These are phyloP conservation scores for Sphaerostilbella broomeana DNA, from an alignment of 2,329 filamentous ascomycete species.

Conservation along the genomic window DNA sequence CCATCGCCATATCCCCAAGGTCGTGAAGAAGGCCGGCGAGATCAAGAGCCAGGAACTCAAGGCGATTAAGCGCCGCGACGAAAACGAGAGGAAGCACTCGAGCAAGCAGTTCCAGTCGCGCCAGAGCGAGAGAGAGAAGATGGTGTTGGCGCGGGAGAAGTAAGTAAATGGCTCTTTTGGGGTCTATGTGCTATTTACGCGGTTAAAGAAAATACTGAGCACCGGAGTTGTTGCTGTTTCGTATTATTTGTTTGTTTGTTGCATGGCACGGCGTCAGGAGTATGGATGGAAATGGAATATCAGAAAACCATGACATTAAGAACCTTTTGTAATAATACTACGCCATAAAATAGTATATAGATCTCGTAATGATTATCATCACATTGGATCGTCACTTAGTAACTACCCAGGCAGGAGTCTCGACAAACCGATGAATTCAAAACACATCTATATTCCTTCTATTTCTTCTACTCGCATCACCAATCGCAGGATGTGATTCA, in stretches of 20 bases:
- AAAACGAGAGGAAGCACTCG: constrained; percentile 89
- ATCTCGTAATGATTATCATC: too few species aligned
- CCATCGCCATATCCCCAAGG: constrained; percentile 85
- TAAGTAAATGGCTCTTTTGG: constrained; percentile 23
- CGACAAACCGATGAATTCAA: too few species aligned
- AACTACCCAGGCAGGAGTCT: background rate
- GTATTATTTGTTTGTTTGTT: constrained; percentile 8
- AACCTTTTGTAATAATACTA: background rate
- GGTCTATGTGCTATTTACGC: constrained; percentile 9
- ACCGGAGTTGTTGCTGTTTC: background rate
- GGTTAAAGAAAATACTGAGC: too few species aligned
- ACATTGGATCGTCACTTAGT: background rate
- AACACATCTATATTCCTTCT: too few species aligned
- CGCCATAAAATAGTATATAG: background rate
- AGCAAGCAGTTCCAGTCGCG: constrained; percentile 73
- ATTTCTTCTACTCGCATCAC: too few species aligned
- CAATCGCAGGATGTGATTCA: too few species aligned
- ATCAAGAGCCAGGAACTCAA: constrained; percentile 89
- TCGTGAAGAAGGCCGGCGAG: constrained; percentile 90
- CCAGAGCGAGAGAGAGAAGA: constrained; percentile 83
- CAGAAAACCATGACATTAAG: background rate
- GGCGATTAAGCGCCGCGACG: constrained; percentile 81
- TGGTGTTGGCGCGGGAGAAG: constrained; percentile 64
- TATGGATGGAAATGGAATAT: background rate
- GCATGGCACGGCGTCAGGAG: constrained; percentile 30